Base-by-base conservation (phyloP, 2,329 filamentous ascomycete species). In the Fusarium sp. region DNA sequence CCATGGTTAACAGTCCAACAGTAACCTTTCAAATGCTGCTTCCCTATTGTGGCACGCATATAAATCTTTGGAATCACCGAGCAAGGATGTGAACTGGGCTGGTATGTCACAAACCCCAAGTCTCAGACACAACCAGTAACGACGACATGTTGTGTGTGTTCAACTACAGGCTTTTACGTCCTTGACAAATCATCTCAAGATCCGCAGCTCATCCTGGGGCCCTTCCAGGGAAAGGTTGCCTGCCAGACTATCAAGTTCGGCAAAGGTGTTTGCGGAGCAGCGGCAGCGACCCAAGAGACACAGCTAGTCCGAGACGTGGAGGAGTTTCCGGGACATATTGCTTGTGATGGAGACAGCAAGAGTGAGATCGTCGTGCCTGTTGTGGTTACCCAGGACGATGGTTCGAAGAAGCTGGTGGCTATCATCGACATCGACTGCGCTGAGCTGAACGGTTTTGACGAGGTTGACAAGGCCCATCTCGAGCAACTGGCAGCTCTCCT, bases 341-440 rank as follows among this genome's bases (percentile, higher is more conserved):
- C 94, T 15, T 96, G 94, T 80, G 94, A 96, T 81, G 89, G 89
- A 8, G 91, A 90, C 65, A 94, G 90, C 77, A 89, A 86, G 83
- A 95, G 93, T 80, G 94, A 96, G 85, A 91, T 96, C 80, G 94
- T 96, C 24, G 93, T 96, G 55, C 94, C 94, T 5, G 88, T 96
- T 70, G 73, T 92, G 10, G 79, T 78, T 22, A 74, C 78, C 26
- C 73, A 75, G 58, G 77, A 78, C 48, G 81, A 78, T 31, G 75
- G 77, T 57, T 66, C 78, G 31, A 73, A 75, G 49, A 84, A 88
- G 84, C 83, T 92, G 11, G 90, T 93, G 28, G 93, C 90, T 6
- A 93, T 96, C 72, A 94, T 96, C 68, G 94, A 96, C 78, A 86
- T 96, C 31, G 94, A 96, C 81, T 96, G 94, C 79, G 89, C 91